These are phyloP conservation scores for Dysphania ambrosioides DNA, from an alignment of 148 eudicot genomes.

Conservation along the genomic window DNA sequence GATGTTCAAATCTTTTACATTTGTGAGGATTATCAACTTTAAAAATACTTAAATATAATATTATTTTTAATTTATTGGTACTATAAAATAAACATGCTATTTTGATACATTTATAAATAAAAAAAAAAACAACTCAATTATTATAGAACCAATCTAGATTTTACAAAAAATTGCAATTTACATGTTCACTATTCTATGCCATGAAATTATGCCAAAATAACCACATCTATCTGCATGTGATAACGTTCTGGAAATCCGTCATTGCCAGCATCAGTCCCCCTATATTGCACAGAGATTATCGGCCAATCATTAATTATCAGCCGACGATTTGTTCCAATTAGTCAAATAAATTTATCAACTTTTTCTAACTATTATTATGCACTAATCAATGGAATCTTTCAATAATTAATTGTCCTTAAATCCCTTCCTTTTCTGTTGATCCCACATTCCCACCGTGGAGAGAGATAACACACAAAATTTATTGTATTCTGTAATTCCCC, in stretches of 20 bases:
- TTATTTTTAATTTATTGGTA: too few species aligned
- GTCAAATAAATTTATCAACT: neutral
- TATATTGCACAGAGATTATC: slow-evolving; percentile 15
- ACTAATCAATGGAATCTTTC: neutral
- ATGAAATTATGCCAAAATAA: too few species aligned
- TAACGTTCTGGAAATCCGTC: slow-evolving; percentile 23
- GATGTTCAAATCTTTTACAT: too few species aligned
- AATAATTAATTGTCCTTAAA: slow-evolving; percentile 13
- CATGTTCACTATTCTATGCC: too few species aligned
- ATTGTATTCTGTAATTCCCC: too few species aligned
- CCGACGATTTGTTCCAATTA: neutral
- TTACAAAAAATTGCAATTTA: too few species aligned
- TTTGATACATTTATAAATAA: too few species aligned
- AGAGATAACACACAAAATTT: neutral
- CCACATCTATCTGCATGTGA: slow-evolving; percentile 26
- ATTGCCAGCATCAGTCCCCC: slow-evolving; percentile 19
- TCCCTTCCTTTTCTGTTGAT: slow-evolving; percentile 29
- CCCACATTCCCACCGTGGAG: slow-evolving; percentile 12
- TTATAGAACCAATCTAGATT: too few species aligned
- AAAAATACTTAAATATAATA: too few species aligned
- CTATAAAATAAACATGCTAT: too few species aligned
- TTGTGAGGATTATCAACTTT: too few species aligned
- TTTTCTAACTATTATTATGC: neutral
- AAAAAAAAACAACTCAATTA: too few species aligned
- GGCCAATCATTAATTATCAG: slow-evolving; percentile 9